A percentile compares a stretch with the other conserved stretches of the same genome.
Evolutionary conservation across 108 stramenopile species (phyloP).

Genomic region (Fragilaria radians): DNA sequence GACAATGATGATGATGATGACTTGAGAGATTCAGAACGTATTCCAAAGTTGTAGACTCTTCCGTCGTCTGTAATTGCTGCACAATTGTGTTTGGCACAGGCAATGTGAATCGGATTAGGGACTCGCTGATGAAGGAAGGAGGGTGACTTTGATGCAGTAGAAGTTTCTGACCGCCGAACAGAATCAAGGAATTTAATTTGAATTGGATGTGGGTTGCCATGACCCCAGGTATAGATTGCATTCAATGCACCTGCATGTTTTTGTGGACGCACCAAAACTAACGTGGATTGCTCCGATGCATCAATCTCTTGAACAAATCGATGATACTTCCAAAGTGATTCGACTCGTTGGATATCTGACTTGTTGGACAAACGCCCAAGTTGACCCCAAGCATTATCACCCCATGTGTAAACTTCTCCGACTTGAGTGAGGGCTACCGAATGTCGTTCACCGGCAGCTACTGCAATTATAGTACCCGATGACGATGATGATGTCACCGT

Average conservation of each 20-base stretch:
- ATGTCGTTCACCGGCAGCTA: conserved; percentile 75
- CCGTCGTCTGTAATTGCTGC: conserved; percentile 85
- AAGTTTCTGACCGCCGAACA: neutral
- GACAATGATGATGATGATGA: conserved; percentile 11
- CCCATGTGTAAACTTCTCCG: conserved; percentile 83
- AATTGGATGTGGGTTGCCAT: conserved; percentile 67
- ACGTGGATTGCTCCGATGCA: conserved; percentile 73
- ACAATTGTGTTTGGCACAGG: conserved; percentile 76
- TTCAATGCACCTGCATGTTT: conserved; percentile 44
- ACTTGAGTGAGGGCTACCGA: conserved; percentile 61
- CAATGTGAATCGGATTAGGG: conserved; percentile 63
- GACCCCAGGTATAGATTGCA: conserved; percentile 73
- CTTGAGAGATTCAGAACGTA: conserved; percentile 62
- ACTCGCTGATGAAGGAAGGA: conserved; percentile 11
- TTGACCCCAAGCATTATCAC: conserved; percentile 72
- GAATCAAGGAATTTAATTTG: conserved; percentile 49
- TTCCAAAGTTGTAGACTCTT: conserved; percentile 90
- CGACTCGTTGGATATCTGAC: conserved; percentile 52
- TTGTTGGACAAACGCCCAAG: conserved; percentile 40
- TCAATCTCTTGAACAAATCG: conserved; percentile 52
- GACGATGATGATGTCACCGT: too few species aligned
- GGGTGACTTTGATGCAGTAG: neutral
- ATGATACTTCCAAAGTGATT: conserved; percentile 54
- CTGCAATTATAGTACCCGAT: too few species aligned
- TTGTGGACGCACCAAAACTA: conserved; percentile 51